Percentiles rank a stretch among this genome's conserved stretches.
Conservation (phyloP, 495 filamentous ascomycete genomes). For the Entonaema liquescens region DNA sequence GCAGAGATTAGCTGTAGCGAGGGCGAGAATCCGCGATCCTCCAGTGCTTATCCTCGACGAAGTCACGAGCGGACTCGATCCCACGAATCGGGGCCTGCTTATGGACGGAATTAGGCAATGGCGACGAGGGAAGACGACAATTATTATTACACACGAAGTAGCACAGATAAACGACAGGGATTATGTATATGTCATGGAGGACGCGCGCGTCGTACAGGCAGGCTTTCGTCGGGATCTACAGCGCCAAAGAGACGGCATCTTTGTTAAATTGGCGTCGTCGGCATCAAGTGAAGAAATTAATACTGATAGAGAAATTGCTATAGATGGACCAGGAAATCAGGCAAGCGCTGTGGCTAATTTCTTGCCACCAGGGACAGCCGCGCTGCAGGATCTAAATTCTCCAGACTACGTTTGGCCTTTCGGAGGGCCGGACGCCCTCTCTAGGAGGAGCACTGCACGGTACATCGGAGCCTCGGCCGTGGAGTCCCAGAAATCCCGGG, state of each 20-base stretch:
- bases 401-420: slow-evolving; percentile 33
- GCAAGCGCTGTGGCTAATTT: slow-evolving; percentile 15
- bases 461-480: background rate
- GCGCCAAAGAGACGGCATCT: slow-evolving; percentile 43
- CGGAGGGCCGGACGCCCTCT: background rate
- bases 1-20: slow-evolving; percentile 77
- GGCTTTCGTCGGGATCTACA: slow-evolving; percentile 60
- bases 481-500: background rate
- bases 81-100: slow-evolving; percentile 68
- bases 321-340: background rate
- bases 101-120: slow-evolving; percentile 78
- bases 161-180: slow-evolving; percentile 78
- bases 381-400: slow-evolving; percentile 2
- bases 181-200: slow-evolving; percentile 82
- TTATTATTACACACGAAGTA: slow-evolving; percentile 92
- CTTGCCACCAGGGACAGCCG: slow-evolving; percentile 17
- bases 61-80: slow-evolving; percentile 83
- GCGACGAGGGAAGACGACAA: slow-evolving; percentile 82
- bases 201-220: slow-evolving; percentile 72
- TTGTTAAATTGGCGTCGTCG: slow-evolving; percentile 37
- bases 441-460: slow-evolving; percentile 4
- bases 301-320: background rate
- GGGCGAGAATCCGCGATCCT: slow-evolving; percentile 78
- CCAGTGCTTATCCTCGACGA: slow-evolving; percentile 91
- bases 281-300: background rate